Evolutionary conservation across 768 basidiomycete species (phyloP).

Genomic region (Hemileccinum rubropunctum): DNA sequence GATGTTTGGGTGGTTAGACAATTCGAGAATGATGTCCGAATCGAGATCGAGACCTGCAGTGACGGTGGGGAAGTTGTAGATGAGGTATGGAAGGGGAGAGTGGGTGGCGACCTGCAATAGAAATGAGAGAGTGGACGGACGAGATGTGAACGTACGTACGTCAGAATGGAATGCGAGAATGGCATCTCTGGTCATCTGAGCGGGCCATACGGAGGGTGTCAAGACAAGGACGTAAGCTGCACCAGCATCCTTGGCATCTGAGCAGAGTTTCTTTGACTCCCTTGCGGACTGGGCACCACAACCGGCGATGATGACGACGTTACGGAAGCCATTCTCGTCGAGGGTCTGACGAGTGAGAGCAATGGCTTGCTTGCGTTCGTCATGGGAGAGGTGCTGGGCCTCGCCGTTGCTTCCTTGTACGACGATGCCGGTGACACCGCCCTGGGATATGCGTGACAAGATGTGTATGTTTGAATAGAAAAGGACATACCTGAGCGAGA

Average conservation of each 20-base stretch:
- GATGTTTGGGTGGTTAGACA: slow-evolving; percentile 79
- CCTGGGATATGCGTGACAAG: slow-evolving; percentile 39
- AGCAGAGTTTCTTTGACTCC: slow-evolving; percentile 68
- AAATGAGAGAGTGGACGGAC: neutral
- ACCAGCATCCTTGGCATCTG: slow-evolving; percentile 78
- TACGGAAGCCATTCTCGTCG: slow-evolving; percentile 64
- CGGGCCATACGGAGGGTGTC: slow-evolving; percentile 71
- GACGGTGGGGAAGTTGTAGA: slow-evolving; percentile 85
- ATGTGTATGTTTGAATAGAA: slow-evolving; percentile 8
- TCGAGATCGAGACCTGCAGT: slow-evolving; percentile 83
- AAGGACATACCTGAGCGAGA: slow-evolving; percentile 55
- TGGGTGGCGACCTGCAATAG: slow-evolving; percentile 57
- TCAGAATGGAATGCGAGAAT: slow-evolving; percentile 66
- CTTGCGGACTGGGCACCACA: slow-evolving; percentile 80
- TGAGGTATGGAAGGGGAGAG: slow-evolving; percentile 68
- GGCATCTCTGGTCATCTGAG: slow-evolving; percentile 59
- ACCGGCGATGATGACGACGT: slow-evolving; percentile 74
- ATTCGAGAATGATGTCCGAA: slow-evolving; percentile 66
- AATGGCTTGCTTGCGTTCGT: slow-evolving; percentile 66
- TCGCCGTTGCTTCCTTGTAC: slow-evolving; percentile 77
- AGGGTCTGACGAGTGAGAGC: slow-evolving; percentile 65
- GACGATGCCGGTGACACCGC: slow-evolving; percentile 69
- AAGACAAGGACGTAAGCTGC: slow-evolving; percentile 75
- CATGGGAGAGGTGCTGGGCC: slow-evolving; percentile 72
- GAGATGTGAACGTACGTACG: slow-evolving; percentile 31